Percentiles rank a stretch among this genome's conserved stretches.
Evolutionary conservation across 2,329 filamentous ascomycete genomes (phyloP).

Genomic region (Hypoxylon sp.): DNA sequence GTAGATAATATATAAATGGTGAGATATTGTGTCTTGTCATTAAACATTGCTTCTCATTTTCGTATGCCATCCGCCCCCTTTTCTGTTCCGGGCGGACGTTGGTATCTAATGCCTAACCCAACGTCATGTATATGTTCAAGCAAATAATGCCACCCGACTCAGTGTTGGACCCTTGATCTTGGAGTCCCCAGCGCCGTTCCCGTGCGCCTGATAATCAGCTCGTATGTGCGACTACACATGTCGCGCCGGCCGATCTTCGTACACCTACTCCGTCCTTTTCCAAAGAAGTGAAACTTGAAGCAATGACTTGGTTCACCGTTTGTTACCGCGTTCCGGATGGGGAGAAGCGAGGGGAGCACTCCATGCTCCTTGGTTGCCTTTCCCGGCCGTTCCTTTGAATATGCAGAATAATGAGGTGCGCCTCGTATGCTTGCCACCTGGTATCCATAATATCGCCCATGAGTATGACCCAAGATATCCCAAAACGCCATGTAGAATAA

Average conservation of each 20-base stretch:
- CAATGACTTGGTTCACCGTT: slow-evolving; percentile 17
- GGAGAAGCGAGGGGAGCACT: slow-evolving; percentile 34
- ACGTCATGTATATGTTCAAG: slow-evolving; percentile 44
- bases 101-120: slow-evolving; percentile 51
- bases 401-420: slow-evolving; percentile 50
- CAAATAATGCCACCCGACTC: slow-evolving; percentile 38
- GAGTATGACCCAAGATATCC: slow-evolving; percentile 41
- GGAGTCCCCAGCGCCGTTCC: slow-evolving; percentile 22
- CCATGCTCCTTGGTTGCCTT: slow-evolving; percentile 38
- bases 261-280: slow-evolving; percentile 29
- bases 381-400: slow-evolving; percentile 46
- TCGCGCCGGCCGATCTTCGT: slow-evolving; percentile 31
- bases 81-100: slow-evolving; percentile 45
- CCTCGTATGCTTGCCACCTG: slow-evolving; percentile 54
- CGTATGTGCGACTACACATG: slow-evolving; percentile 27
- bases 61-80: slow-evolving; percentile 50
- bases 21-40: slow-evolving; percentile 41
- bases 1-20: slow-evolving; percentile 5
- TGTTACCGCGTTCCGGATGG: slow-evolving; percentile 10
- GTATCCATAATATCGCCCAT: slow-evolving; percentile 47
- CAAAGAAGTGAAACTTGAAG: slow-evolving; percentile 27
- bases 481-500: slow-evolving; percentile 46
- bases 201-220: slow-evolving; percentile 35
- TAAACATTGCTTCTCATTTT: slow-evolving; percentile 51
- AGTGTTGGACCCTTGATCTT: slow-evolving; percentile 24